phyloP scores from a whole-genome alignment of 805 yeast genomes.

The Candida krabiensis region DNA sequence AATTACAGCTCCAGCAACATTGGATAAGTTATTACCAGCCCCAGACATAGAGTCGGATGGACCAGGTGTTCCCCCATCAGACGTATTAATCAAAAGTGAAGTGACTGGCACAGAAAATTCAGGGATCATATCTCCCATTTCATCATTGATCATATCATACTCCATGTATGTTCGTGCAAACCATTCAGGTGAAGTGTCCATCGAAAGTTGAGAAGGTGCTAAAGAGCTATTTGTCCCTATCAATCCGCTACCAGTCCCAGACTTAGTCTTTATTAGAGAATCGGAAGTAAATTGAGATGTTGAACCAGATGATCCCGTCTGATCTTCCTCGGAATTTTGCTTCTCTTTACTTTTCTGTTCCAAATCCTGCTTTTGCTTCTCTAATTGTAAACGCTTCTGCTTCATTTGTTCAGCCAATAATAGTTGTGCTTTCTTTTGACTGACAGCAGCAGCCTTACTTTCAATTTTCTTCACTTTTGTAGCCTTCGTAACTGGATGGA shows the following conservation, averaged over 20 bases:
- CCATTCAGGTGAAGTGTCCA: conserved; percentile 10
- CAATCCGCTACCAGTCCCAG: background rate
- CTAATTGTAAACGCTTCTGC: conserved; percentile 18
- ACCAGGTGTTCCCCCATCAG: conserved; percentile 2
- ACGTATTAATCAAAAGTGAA: conserved; percentile 8
- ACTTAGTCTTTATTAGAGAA: background rate
- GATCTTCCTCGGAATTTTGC: background rate
- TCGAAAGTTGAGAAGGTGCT: conserved; percentile 1
- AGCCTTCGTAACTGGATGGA: conserved; percentile 15
- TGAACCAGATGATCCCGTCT: background rate
- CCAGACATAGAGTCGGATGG: conserved; percentile 1
- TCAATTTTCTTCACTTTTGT: conserved; percentile 17
- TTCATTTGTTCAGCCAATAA: conserved; percentile 22
- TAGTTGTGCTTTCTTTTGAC: conserved; percentile 22
- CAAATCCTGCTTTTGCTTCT: conserved; percentile 15
- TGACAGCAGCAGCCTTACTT: conserved; percentile 19
- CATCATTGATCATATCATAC: conserved; percentile 13
- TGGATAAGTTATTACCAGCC: background rate
- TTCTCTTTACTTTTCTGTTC: conserved; percentile 2
- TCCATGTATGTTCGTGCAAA: conserved; percentile 9
- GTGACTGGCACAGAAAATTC: conserved; percentile 6
- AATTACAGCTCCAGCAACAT: background rate
- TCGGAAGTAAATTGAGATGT: background rate
- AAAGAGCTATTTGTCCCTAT: conserved; percentile 5
- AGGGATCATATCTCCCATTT: conserved; percentile 7